Conservation (phyloP, 768 basidiomycete genomes). For the Boletus rex-veris region DNA sequence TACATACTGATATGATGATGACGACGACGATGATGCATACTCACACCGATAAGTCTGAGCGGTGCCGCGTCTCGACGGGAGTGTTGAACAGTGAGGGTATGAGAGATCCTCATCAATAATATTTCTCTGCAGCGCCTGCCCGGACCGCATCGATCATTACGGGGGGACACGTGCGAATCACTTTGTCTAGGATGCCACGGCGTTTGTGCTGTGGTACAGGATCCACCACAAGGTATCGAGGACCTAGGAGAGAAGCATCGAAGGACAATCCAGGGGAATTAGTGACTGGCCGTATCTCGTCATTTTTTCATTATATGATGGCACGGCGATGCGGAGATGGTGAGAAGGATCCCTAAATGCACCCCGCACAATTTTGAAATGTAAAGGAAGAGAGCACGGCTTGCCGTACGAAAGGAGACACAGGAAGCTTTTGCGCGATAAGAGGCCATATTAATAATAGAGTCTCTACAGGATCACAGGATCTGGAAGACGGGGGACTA, state of each 20-base stretch:
- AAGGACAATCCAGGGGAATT: constrained; percentile 21
- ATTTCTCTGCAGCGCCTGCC: constrained; percentile 9
- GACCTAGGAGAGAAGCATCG: constrained; percentile 25
- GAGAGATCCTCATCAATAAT: constrained; percentile 19
- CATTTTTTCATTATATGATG: constrained; percentile 20
- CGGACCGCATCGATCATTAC: constrained; percentile 4
- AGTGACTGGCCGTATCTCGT: constrained; percentile 20
- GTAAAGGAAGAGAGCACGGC: background rate
- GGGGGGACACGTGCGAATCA: constrained; percentile 19
- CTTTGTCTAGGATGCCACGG: constrained; percentile 12
- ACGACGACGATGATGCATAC: constrained; percentile 3
- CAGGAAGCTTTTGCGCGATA: constrained; percentile 15
- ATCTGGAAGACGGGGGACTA: constrained; percentile 4
- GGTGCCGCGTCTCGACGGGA: constrained; percentile 11
- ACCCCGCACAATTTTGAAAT: constrained; percentile 12
- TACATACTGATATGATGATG: no score
- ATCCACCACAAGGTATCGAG: constrained; percentile 18
- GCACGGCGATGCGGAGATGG: constrained; percentile 28
- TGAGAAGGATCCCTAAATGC: constrained; percentile 13
- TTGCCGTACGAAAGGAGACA: constrained; percentile 13
- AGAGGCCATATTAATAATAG: background rate
- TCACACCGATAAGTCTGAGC: background rate
- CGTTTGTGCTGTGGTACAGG: constrained; percentile 21
- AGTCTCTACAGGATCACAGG: constrained; percentile 17
- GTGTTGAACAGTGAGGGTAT: background rate